Evolutionary conservation across 2,329 filamentous ascomycete genomes (phyloP).

Genomic region (Geosmithia putterillii): DNA sequence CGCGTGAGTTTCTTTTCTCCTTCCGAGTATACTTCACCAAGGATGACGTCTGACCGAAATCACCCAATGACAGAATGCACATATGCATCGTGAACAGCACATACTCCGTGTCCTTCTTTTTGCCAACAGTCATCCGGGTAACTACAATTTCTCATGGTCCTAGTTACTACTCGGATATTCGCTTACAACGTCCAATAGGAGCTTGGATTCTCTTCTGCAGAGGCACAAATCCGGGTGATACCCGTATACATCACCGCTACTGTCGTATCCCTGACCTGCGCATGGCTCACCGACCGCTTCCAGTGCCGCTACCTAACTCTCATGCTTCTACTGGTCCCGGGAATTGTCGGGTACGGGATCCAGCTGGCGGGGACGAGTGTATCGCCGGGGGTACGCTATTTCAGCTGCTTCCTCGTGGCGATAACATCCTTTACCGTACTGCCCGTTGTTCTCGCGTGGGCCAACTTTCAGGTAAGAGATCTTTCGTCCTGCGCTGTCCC

Average conservation of each 20-base stretch:
- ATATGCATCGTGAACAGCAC: neutral
- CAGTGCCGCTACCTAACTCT: neutral
- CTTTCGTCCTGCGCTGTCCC: neutral
- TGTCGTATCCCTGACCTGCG: neutral
- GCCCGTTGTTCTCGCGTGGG: neutral
- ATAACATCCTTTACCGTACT: neutral
- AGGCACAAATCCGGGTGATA: neutral
- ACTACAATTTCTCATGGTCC: neutral
- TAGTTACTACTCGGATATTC: neutral
- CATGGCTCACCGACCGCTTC: neutral
- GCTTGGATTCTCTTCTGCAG: neutral
- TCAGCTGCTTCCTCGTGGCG: neutral
- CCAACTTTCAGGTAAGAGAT: neutral
- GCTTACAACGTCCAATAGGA: neutral
- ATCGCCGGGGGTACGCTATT: neutral
- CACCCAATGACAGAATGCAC: neutral
- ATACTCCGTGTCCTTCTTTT: conserved; percentile 1
- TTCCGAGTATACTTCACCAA: neutral
- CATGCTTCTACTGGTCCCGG: neutral
- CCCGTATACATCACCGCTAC: neutral
- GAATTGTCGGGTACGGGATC: neutral
- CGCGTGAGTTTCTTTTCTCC: neutral
- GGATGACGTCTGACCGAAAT: neutral
- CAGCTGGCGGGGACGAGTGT: neutral
- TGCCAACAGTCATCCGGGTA: conserved; percentile 1